Conservation (phyloP, 164 flowering plant species). For the Vitis riparia region DNA sequence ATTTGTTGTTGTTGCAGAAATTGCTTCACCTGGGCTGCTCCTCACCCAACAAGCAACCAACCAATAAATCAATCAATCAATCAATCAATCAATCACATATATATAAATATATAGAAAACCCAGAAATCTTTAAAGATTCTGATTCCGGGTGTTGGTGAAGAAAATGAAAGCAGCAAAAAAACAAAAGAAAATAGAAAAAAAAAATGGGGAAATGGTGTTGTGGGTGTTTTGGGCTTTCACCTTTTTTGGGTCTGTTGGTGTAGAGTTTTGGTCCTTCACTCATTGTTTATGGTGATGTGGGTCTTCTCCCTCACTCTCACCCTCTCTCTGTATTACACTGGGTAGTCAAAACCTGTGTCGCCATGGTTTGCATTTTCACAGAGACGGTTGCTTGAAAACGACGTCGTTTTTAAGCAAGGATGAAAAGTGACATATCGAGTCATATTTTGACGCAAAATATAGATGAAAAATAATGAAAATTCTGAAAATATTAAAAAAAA, state of each 20-base stretch:
- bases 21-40: constrained; percentile 43
- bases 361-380: neutral
- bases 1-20: constrained; percentile 17
- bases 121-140: neutral
- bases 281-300: constrained; percentile 16
- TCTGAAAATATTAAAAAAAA: no score
- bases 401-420: no score
- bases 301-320: neutral
- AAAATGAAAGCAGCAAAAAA: neutral
- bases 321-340: neutral
- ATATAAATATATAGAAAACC: neutral
- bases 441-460: no score
- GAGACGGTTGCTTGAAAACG: no score
- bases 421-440: no score
- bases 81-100: neutral
- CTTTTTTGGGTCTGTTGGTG: constrained; percentile 61
- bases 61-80: neutral
- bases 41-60: neutral
- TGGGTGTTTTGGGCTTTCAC: constrained; percentile 16
- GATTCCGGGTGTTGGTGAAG: neutral
- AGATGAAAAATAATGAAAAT: no score
- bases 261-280: constrained; percentile 55
- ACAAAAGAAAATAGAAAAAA: neutral
- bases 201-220: neutral
- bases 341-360: no score